A percentile compares a stretch with the other conserved stretches of the same genome.
These are phyloP conservation scores for Leishmania arabica DNA, from an alignment of 208 protist genomes.

Conservation along the genomic window DNA sequence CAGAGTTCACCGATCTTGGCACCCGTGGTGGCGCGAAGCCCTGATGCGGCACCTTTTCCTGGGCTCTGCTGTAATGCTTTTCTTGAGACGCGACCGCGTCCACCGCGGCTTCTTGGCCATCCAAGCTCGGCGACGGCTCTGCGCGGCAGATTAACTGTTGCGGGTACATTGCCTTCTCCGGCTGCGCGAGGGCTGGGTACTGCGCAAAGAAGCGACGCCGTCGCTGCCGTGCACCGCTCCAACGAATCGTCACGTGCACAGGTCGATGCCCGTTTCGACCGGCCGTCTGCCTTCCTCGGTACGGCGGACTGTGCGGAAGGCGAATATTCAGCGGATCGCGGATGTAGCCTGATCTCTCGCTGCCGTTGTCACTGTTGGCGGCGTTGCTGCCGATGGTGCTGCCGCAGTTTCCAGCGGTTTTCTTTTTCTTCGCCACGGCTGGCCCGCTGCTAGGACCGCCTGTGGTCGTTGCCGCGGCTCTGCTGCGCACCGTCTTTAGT, in stretches of 20 bases:
- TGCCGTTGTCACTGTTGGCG: not conserved
- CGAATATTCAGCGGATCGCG: conserved; percentile 16
- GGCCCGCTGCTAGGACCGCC: not conserved
- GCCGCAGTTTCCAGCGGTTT: not conserved
- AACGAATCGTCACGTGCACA: conserved; percentile 24
- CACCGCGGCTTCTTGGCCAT: not conserved
- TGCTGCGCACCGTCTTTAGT: not conserved
- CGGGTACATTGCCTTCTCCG: not conserved
- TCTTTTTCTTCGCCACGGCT: not conserved
- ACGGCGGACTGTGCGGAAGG: conserved; percentile 5
- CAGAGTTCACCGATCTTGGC: not conserved
- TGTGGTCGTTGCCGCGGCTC: not conserved
- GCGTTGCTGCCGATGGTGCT: not conserved
- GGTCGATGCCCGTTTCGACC: not conserved
- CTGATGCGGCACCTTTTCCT: not conserved
- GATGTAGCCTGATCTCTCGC: not conserved
- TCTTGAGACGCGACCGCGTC: not conserved
- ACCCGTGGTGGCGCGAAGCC: not conserved
- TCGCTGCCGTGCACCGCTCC: conserved; percentile 26
- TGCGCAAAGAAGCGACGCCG: conserved; percentile 11
- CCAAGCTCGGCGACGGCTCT: not conserved
- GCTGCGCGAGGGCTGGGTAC: not conserved
- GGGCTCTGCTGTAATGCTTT: not conserved
- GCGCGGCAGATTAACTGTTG: not conserved
- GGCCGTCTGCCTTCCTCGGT: not conserved